Evolutionary conservation across 192 early-diverging fungal genomes (phyloP), one percentile per base, ranked within the genome.

Genomic region (Coemansia biformis): DNA sequence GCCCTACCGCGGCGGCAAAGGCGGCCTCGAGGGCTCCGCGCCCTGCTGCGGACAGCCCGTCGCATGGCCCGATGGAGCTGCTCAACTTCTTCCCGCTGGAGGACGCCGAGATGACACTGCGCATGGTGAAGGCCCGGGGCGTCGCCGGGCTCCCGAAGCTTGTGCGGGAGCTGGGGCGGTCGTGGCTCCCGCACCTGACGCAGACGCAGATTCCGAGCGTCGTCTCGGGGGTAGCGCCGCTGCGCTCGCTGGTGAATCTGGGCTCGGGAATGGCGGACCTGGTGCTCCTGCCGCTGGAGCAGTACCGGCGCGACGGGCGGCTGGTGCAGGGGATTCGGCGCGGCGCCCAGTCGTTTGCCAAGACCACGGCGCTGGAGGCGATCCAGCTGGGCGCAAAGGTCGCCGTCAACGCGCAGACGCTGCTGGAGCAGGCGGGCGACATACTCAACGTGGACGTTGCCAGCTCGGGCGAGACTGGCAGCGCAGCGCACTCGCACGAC

Each of bases 1-100:
- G 36, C 5, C 13, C 42, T 18, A 22, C 30, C 1, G 37, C 48
- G 10, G 43, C 43, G 8, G 23, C 49, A 15, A 32, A 23, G 14
- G 38, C 31, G 15, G 4, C 41, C 5, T 15, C 33, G 6, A 26
- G 6, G 24, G 24, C 24, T 2, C 24, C 24, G n/a, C n/a, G n/a
- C n/a, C n/a, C n/a, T n/a, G 14, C 47, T 11, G 36, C 40, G 0
- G 33, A 21, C 7, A 14, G 39, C 1, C 32, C 54, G 14, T 32
- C 54, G 14, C 60, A 53, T 8, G 55, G 56, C 21, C 54, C 63
- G 0, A 37, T 70, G 13, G 76, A 73, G 61, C 62, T 98, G 24
- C 76, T 96, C 48, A 98, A 98, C 62, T 83, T 98, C 32, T 88
- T 96, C 75, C 90, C 84, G 26, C 63, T 98, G 45, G 92, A 96